A percentile compares a stretch with the other conserved stretches of the same genome.
These are phyloP conservation scores for Ichthyophthirius multifiliis DNA, from an alignment of 169 alveolate species.

Conservation along the genomic window DNA sequence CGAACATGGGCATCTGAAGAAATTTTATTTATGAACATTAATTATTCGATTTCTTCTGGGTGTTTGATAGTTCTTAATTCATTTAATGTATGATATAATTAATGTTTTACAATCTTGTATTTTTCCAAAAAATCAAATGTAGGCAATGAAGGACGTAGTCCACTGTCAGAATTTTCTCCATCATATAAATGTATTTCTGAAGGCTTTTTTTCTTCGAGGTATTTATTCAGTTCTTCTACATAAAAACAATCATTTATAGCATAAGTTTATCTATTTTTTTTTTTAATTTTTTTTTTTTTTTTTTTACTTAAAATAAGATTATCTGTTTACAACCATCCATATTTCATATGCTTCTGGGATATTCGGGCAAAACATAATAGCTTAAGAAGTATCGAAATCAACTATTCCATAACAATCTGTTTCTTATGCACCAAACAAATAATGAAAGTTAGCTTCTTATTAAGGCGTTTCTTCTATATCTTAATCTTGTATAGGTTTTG, in stretches of 20 bases:
- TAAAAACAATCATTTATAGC: slow-evolving; percentile 49
- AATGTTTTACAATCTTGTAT: slow-evolving; percentile 42
- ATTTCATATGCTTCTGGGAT: slow-evolving; percentile 46
- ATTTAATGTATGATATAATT: slow-evolving; percentile 53
- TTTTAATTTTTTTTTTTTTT: slow-evolving; percentile 20
- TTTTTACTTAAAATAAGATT: slow-evolving; percentile 17
- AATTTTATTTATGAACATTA: slow-evolving; percentile 56
- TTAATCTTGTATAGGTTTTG: neutral
- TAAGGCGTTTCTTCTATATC: slow-evolving; percentile 60
- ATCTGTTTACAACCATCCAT: slow-evolving; percentile 61
- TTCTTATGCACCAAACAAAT: slow-evolving; percentile 77
- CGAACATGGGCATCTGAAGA: slow-evolving; percentile 72
- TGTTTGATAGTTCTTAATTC: slow-evolving; percentile 69
- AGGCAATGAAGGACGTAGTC: slow-evolving; percentile 40
- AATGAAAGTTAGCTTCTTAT: slow-evolving; percentile 72
- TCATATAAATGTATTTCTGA: slow-evolving; percentile 49
- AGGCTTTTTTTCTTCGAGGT: slow-evolving; percentile 47
- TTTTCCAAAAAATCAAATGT: slow-evolving; percentile 42
- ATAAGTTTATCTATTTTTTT: slow-evolving; percentile 54
- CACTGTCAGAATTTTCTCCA: slow-evolving; percentile 77
- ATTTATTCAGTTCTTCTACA: slow-evolving; percentile 45
- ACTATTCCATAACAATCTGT: slow-evolving; percentile 66
- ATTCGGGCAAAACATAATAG: slow-evolving; percentile 51
- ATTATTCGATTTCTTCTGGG: slow-evolving; percentile 67
- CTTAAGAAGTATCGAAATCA: slow-evolving; percentile 57